These are phyloP conservation scores for Tillandsia leiboldiana DNA, from an alignment of 176 grass and related monocot species.

Conservation along the genomic window DNA sequence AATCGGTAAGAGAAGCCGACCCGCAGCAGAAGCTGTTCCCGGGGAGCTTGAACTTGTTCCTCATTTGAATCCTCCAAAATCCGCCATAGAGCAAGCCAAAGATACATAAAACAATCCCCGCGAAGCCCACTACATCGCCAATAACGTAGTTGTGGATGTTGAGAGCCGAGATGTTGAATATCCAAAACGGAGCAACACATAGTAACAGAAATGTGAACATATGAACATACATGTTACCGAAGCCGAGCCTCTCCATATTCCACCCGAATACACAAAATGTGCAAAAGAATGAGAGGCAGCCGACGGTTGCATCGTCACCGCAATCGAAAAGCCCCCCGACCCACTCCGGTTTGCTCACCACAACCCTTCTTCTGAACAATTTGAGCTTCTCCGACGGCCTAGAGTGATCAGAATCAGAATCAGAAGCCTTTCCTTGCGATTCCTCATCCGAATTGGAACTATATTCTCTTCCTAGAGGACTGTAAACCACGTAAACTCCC, in stretches of 20 bases:
- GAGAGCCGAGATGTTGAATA: slow-evolving; percentile 60
- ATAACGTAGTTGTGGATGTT: slow-evolving; percentile 35
- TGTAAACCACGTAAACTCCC: slow-evolving; percentile 39
- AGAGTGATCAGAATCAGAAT: not conserved
- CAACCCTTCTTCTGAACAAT: slow-evolving; percentile 25
- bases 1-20: slow-evolving; percentile 46
- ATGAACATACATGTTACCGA: slow-evolving; percentile 67
- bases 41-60: slow-evolving; percentile 35
- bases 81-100: slow-evolving; percentile 63
- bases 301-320: not conserved
- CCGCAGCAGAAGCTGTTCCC: slow-evolving; percentile 26
- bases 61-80: slow-evolving; percentile 72
- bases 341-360: slow-evolving; percentile 52
- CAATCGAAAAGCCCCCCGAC: slow-evolving; percentile 47
- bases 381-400: not conserved
- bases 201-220: slow-evolving; percentile 48
- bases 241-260: slow-evolving; percentile 65
- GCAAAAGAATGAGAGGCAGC: slow-evolving; percentile 46
- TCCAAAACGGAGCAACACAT: slow-evolving; percentile 62
- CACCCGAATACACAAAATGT: slow-evolving; percentile 70
- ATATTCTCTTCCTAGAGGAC: slow-evolving; percentile 58
- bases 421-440: not conserved
- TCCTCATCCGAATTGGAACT: slow-evolving; percentile 31
- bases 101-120: slow-evolving; percentile 43
- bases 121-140: slow-evolving; percentile 32